Conservation (phyloP, 192 early-diverging fungal species). For the Backusella tarrabulga region DNA sequence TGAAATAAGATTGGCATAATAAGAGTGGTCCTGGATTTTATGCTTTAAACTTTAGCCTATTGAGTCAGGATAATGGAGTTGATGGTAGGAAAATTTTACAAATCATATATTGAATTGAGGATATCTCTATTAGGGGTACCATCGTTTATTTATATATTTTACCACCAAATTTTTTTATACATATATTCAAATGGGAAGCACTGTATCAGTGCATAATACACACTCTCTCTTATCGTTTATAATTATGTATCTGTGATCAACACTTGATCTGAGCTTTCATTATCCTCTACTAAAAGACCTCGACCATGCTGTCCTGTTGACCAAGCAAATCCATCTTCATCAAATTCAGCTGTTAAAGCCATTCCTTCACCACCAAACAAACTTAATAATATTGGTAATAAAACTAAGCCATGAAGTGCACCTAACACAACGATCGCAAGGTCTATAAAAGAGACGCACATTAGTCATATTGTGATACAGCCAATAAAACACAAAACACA, state of each 20-base stretch:
- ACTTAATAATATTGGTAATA: conserved; percentile 58
- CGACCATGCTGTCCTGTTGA: conserved; percentile 1
- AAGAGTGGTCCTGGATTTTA: neutral
- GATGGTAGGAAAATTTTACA: neutral
- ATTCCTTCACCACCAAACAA: conserved; percentile 45
- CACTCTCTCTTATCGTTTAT: neutral
- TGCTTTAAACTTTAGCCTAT: too few relatives aligned
- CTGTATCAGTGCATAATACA: neutral
- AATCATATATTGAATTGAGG: neutral
- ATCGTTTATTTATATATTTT: too few relatives aligned
- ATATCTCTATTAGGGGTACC: neutral
- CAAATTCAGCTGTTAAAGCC: conserved; percentile 36
- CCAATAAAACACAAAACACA: neutral
- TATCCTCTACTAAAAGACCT: conserved; percentile 22
- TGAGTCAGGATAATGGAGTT: too few relatives aligned
- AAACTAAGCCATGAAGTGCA: conserved; percentile 55
- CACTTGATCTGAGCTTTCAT: conserved; percentile 27
- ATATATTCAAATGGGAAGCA: neutral
- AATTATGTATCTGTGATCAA: conserved; percentile 22
- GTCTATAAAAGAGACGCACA: conserved; percentile 26
- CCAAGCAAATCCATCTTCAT: conserved; percentile 43
- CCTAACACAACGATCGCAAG: conserved; percentile 58
- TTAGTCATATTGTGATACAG: neutral
- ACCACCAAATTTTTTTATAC: too few relatives aligned
- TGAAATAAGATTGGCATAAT: neutral